Evolutionary conservation across 805 yeast genomes (phyloP).

Genomic region (Candida nonsorbophila): DNA sequence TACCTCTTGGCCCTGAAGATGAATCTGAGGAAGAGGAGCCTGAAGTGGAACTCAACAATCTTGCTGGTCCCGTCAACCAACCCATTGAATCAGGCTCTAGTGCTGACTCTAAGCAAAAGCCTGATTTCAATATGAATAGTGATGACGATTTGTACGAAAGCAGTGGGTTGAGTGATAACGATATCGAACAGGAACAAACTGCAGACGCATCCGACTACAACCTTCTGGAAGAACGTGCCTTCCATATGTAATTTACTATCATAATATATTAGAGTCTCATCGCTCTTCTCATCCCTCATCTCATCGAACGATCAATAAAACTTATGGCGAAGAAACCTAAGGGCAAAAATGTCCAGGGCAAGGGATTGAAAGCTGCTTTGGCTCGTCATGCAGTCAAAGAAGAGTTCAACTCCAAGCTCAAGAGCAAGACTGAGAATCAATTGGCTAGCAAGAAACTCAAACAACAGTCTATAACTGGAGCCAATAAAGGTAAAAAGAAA

Average conservation of each 20-base stretch:
- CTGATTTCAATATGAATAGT: slow-evolving; percentile 1
- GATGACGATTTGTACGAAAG: slow-evolving; percentile 11
- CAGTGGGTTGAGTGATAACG: slow-evolving; percentile 8
- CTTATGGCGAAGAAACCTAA: slow-evolving; percentile 30
- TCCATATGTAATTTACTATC: slow-evolving; percentile 14
- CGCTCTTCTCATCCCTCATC: slow-evolving; percentile 8
- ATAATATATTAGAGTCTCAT: no score
- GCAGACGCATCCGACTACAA: slow-evolving; percentile 5
- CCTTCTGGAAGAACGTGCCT: slow-evolving; percentile 17
- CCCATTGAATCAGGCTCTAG: not conserved
- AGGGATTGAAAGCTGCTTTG: slow-evolving; percentile 35
- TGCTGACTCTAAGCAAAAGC: slow-evolving; percentile 1
- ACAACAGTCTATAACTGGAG: slow-evolving; percentile 24
- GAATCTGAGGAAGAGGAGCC: slow-evolving; percentile 14
- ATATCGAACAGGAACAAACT: not conserved
- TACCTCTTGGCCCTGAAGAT: slow-evolving; percentile 9
- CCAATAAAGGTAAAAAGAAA: slow-evolving; percentile 10
- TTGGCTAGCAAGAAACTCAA: slow-evolving; percentile 14
- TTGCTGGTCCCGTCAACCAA: not conserved
- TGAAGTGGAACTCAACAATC: slow-evolving; percentile 7
- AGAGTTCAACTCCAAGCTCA: slow-evolving; percentile 11
- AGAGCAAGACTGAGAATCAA: slow-evolving; percentile 12
- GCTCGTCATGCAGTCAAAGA: slow-evolving; percentile 23
- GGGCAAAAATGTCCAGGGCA: slow-evolving; percentile 20
- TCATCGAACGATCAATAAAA: slow-evolving; percentile 1